These are phyloP conservation scores for Sporothrix protearum DNA, from an alignment of 2,329 filamentous ascomycete species.

Conservation along the genomic window DNA sequence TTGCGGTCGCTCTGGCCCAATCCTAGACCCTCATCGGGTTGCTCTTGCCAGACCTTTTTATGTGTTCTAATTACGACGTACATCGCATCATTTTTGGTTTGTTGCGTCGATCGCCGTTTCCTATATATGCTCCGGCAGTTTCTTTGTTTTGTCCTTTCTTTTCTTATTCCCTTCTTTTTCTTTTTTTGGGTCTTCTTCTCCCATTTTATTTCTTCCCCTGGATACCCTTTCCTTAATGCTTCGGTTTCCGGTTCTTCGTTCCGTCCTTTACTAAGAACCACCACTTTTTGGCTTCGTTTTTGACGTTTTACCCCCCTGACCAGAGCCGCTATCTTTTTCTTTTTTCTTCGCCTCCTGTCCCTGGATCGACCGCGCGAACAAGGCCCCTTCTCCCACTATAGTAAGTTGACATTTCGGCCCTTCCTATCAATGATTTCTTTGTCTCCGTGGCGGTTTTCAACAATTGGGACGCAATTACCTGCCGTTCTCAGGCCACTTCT, in stretches of 20 bases:
- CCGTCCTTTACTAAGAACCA: constrained; percentile 6
- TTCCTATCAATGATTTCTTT: not conserved
- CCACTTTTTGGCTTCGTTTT: constrained; percentile 9
- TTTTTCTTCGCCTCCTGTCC: not conserved
- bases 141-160: not conserved
- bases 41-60: not conserved
- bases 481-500: not conserved
- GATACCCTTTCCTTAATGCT: not conserved
- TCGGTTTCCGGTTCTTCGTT: not conserved
- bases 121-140: constrained; percentile 14
- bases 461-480: not conserved
- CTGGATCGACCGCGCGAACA: constrained; percentile 9
- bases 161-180: not conserved
- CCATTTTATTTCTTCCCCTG: not conserved
- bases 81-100: constrained; percentile 13
- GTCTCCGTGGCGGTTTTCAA: not conserved
- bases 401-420: not conserved
- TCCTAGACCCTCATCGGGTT: not conserved
- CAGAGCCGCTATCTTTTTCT: not conserved
- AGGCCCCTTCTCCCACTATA: not conserved
- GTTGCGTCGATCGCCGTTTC: constrained; percentile 15
- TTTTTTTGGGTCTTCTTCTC: not conserved
- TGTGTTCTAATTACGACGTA: not conserved
- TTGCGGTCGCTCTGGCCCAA: constrained; percentile 1
- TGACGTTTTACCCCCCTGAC: not conserved